Conservation (phyloP, 495 filamentous ascomycete species). For the Podospora pseudopauciseta region DNA sequence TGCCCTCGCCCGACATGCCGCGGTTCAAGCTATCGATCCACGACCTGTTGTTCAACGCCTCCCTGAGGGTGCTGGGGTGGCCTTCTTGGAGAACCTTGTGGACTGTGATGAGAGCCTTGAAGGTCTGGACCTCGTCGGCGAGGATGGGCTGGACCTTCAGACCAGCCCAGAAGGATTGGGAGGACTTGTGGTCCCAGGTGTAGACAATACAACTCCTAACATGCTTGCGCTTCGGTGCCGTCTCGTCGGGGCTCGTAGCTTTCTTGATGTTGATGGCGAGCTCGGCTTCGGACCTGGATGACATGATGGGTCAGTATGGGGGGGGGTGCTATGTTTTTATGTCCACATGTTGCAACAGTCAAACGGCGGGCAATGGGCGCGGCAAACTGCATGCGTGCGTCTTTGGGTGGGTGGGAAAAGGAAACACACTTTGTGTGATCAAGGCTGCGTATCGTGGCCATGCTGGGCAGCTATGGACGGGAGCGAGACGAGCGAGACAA, state of each 20-base stretch:
- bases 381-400: not conserved
- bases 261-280: conserved; percentile 94
- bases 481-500: no score
- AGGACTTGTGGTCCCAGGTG: conserved; percentile 99
- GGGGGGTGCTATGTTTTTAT: not conserved
- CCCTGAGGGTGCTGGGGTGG: conserved; percentile 78
- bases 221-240: conserved; percentile 97
- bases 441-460: conserved; percentile 46
- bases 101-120: conserved; percentile 86
- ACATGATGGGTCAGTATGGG: conserved; percentile 24
- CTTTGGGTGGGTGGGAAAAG: not conserved
- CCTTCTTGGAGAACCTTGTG: conserved; percentile 98
- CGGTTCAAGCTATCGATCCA: conserved; percentile 93
- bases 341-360: not conserved
- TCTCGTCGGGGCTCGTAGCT: conserved; percentile 92
- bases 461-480: conserved; percentile 30
- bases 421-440: conserved; percentile 46
- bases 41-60: conserved; percentile 80
- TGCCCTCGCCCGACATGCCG: conserved; percentile 77
- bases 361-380: not conserved
- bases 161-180: conserved; percentile 90
- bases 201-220: conserved; percentile 97
- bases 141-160: conserved; percentile 99
- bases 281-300: conserved; percentile 79
- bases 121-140: conserved; percentile 92